Evolutionary conservation across 129 eudicot species (phyloP), one percentile per base, ranked within the genome.

Genomic region (Pulicaria dysenterica): DNA sequence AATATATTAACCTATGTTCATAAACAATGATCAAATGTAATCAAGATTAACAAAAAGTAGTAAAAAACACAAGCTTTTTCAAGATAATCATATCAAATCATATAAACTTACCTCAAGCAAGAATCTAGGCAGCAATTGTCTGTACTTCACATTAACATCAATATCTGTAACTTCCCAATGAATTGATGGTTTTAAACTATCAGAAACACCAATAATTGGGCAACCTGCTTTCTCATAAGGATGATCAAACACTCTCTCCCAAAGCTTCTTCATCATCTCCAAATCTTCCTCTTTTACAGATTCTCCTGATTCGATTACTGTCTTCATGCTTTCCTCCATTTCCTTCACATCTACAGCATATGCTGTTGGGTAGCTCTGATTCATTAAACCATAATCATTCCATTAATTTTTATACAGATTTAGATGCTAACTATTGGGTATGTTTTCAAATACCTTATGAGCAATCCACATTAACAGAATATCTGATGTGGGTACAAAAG

Each of bases 181-280:
- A 77, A 90, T 51, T 43, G 81, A 83, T 19, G 77, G 79, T 5
- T 44, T 71, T 41, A 51, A 17, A 44, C 39, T 19, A 31, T 63
- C 77, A 3, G 48, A 48, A 24, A 65, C 56, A 44, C 68, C 77
- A 44, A 80, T 80, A 76, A 72, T 75, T 15, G 73, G 70, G 39
- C 91, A 89, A 24, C 98, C 98, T 0, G 98, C 91, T 86, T 94
- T 94, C 77, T 90, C 96, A 51, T 87, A 90, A 36, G 98, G 98
- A 61, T 88, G 89, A 79, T 88, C 93, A 77, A 90, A 94, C 17
- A 75, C 82, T 46, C 58, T 74, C 66, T 94, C 96, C 97, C 98
- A 94, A 48, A 87, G 82, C 81, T 75, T 84, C 69, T 83, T 88
- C 38, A 84, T 90, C 57, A 47, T 56, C 65, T 86, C 80, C 19